phyloP scores from a whole-genome alignment of 441 rosid species.

The Biscutella auriculata region DNA sequence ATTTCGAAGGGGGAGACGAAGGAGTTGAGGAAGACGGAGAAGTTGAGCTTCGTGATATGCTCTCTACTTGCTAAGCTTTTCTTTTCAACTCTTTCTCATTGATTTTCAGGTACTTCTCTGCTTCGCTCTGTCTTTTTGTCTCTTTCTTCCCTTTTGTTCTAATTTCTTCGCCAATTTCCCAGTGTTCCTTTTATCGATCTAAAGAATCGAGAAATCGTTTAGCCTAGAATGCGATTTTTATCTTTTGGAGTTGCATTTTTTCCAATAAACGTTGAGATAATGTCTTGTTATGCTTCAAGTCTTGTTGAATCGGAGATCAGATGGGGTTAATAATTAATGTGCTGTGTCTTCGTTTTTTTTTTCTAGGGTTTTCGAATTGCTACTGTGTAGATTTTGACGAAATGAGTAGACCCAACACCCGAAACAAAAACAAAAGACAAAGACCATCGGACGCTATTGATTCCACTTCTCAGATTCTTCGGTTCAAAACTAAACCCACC shows the following conservation, averaged over 20 bases:
- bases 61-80: slow-evolving; percentile 9
- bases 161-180: background rate
- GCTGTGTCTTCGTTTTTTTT: background rate
- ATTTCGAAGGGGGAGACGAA: too few relatives aligned
- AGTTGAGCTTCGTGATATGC: slow-evolving; percentile 9
- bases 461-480: slow-evolving; percentile 49
- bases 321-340: slow-evolving; percentile 1
- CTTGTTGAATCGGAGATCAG: slow-evolving; percentile 4
- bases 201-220: background rate
- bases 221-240: slow-evolving; percentile 17
- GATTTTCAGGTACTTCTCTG: slow-evolving; percentile 19
- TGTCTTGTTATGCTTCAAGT: background rate
- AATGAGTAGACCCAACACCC: slow-evolving; percentile 81
- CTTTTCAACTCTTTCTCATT: background rate
- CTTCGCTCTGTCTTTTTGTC: background rate
- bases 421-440: slow-evolving; percentile 71
- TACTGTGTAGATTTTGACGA: background rate
- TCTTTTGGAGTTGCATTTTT: slow-evolving; percentile 5
- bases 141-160: background rate
- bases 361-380: slow-evolving; percentile 22
- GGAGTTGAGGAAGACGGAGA: slow-evolving; percentile 19
- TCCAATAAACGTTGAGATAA: background rate
- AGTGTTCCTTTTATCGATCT: slow-evolving; percentile 13
- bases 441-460: slow-evolving; percentile 40
- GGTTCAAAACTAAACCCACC: slow-evolving; percentile 30